A percentile compares a stretch with the other conserved stretches of the same genome.
Evolutionary conservation across 371 early-diverging fungal species (phyloP).

Genomic region (Rhizopus stolonifer): DNA sequence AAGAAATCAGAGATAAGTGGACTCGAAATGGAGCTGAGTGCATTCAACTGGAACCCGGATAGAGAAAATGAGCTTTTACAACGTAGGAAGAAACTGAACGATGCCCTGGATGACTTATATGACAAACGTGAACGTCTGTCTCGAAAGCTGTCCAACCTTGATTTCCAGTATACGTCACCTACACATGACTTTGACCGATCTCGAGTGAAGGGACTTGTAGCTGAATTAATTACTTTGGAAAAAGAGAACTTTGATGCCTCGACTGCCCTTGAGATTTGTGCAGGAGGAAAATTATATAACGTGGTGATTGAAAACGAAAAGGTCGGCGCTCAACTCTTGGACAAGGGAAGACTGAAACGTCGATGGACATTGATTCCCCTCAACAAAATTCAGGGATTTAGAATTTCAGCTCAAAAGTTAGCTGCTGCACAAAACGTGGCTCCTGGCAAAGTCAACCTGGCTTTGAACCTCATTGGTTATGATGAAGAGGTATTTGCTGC

Average conservation of each 20-base stretch:
- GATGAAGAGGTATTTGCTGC: conserved; percentile 79
- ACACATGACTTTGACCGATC: conserved; percentile 84
- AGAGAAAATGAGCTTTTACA: conserved; percentile 39
- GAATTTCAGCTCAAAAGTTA: conserved; percentile 60
- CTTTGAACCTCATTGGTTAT: conserved; percentile 80
- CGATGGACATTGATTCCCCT: conserved; percentile 97
- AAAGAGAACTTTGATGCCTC: conserved; percentile 61
- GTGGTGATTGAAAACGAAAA: conserved; percentile 95
- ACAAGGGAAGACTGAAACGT: conserved; percentile 74
- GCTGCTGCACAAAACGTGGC: conserved; percentile 71
- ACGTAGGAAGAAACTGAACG: conserved; percentile 34
- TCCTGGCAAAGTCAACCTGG: conserved; percentile 83
- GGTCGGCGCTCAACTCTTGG: conserved; percentile 82
- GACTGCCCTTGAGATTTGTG: conserved; percentile 90
- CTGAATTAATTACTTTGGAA: conserved; percentile 78
- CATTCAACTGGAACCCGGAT: conserved; percentile 56
- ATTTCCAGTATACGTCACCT: conserved; percentile 74
- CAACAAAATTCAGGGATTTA: conserved; percentile 85
- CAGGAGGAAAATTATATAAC: conserved; percentile 91
- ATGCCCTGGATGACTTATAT: conserved; percentile 32
- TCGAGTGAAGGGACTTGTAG: conserved; percentile 91
- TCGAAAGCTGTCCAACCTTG: conserved; percentile 56
- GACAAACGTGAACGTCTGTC: conserved; percentile 51
- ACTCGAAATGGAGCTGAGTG: conserved; percentile 28
- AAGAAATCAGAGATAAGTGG: conserved; percentile 37